Base-by-base conservation (phyloP, 2,329 filamentous ascomycete genomes). In the Fonsecaea nubica region DNA sequence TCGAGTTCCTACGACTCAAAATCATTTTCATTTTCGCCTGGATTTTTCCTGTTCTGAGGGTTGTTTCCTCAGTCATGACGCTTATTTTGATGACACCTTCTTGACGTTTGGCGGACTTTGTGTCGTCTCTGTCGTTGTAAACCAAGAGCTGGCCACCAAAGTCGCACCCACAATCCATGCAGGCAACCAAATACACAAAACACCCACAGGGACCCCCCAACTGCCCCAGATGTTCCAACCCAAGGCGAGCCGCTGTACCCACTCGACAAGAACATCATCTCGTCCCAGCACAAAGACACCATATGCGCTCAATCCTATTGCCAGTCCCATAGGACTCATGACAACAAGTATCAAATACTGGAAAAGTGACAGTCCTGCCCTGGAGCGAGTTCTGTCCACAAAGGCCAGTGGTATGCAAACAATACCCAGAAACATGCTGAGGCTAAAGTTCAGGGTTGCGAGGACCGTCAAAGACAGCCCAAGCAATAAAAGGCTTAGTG, bases 131-230 rank as follows among this genome's bases (percentile, higher is more conserved):
- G 52, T 59, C n/a, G 33, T 58, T 12, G 58, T 40, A 48, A 71
- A 69, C 69, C 69, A 72, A 10, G 65, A 68, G 56, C 69, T 71
- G 12, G 71, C 70, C 21, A 72, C 70, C 25, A 71, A 58, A 10
- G 64, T 68, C 21, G 66, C 76, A 4, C 82, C 91, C 6, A 89
- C 85, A 42, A 95, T 77, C 93, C 93, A 97, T 7, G 92, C 92
- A 0, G 93, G 93, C 90, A 92, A 95, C 93, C 93, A 97, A 52
- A 97, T 89, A 76, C 92, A 91, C 92, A 93, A 97, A n/a, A 97
- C 85, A 10, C 96, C 87, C 18, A 97, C 88, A 66, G 92, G 90
- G 1, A 93, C 71, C 32, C 71, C 96, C 82, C 93, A 96, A 85
- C 95, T 87, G 1, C 92, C 92, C 87, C 90, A 93, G 12, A 97